Evolutionary conservation across 1,284 basidiomycete species (phyloP), one percentile per base, ranked within the genome.

Genomic region (Limonomyces culmigenus): DNA sequence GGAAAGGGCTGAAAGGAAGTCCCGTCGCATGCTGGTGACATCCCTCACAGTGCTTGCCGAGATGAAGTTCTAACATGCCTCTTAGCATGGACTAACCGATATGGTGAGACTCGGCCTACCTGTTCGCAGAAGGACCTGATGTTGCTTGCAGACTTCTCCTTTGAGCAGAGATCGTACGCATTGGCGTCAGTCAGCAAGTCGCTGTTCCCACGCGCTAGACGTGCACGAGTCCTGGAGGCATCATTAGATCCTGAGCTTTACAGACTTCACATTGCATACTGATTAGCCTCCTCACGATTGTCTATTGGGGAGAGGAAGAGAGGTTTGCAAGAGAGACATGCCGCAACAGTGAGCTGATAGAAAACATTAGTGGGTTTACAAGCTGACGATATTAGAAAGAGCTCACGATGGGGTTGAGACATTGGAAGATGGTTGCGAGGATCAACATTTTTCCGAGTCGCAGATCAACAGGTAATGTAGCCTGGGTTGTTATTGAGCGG

Each of bases 391-490:
- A n/a, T n/a, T n/a, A n/a, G n/a, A n/a, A n/a, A n/a, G n/a, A n/a
- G n/a, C n/a, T n/a, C 23, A 27, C 8, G n/a, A 27, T 27, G 23
- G 74, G 72, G 38, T 73, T 74, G 5, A 91, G 57, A 43, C 85
- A 89, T 44, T 70, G 70, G 57, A 92, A 88, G 32, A 88, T 68
- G 1, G 77, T 71, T 0, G 69, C 85, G 0, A 92, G 61, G 5
- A 89, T 68, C 8, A 11, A 15, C 38, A 83, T 75, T 63, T 96
- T 96, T 25, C 74, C 86, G 15, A 96, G 64, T 33, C 87, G 69
- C n/a, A 95, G 59, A 55, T 96, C 91, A 18, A 95, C 62, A 1
- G 91, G 91, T 19, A 96, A 65, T 54, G 77, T 68, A 3, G 83
- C 67, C 81, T 87, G 41, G 3, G 37, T 13, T 10, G 15, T 16